Evolutionary conservation across 2,329 filamentous ascomycete species (phyloP).

Genomic region (Arthroderma uncinatum): DNA sequence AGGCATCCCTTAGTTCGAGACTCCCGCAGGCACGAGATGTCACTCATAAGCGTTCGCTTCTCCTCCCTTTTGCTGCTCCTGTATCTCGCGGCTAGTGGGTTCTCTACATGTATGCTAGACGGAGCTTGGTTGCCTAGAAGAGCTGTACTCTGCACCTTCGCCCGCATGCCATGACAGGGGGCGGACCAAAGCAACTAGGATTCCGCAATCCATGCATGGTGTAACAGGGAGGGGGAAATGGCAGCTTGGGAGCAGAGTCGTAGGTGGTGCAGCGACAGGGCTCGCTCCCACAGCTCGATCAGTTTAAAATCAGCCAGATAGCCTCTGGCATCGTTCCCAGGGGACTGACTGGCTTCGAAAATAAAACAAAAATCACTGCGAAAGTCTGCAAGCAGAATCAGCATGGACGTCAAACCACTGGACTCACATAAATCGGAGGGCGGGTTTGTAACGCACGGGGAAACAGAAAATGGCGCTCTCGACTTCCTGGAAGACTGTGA

Average conservation of each 20-base stretch:
- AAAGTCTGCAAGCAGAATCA: neutral
- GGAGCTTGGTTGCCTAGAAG: neutral
- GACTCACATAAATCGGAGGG: neutral
- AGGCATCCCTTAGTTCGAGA: neutral
- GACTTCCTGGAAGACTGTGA: constrained; percentile 2
- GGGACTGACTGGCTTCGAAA: neutral
- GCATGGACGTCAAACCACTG: neutral
- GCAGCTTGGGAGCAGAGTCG: neutral
- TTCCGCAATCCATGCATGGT: neutral
- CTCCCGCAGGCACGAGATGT: neutral
- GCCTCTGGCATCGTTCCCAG: neutral
- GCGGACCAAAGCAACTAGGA: neutral
- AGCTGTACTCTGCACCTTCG: neutral
- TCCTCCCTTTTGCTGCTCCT: neutral
- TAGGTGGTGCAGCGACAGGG: neutral
- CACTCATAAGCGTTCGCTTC: neutral
- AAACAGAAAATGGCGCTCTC: constrained; percentile 1
- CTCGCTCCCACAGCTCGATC: neutral
- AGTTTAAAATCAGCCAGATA: neutral
- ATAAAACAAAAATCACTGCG: neutral
- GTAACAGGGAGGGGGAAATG: neutral
- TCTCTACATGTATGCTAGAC: neutral
- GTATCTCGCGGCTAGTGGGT: neutral
- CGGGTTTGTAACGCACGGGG: neutral
- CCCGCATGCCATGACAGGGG: neutral